A percentile compares a stretch with the other conserved stretches of the same genome.
phyloP scores from a whole-genome alignment of 805 yeast species.

The Wickerhamiella sergipiensis region DNA sequence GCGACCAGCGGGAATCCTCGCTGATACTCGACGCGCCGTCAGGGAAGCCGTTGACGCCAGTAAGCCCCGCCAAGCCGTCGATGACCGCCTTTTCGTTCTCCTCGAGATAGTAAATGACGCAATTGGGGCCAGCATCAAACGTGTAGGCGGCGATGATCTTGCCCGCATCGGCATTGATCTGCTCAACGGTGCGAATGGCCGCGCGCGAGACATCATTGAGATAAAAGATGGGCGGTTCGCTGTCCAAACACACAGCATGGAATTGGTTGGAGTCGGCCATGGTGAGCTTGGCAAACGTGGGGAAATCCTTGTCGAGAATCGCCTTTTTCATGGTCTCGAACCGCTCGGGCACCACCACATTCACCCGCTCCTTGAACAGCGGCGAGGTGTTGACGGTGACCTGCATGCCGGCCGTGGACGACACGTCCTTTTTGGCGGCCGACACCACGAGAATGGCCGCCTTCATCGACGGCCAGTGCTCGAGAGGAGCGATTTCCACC shows the following conservation, averaged over 20 bases:
- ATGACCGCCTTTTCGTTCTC: constrained; percentile 62
- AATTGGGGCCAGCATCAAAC: constrained; percentile 98
- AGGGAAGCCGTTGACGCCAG: constrained; percentile 51
- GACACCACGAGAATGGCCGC: constrained; percentile 88
- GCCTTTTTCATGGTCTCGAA: constrained; percentile 70
- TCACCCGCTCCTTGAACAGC: constrained; percentile 66
- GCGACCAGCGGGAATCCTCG: constrained; percentile 27
- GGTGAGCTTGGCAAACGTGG: constrained; percentile 73
- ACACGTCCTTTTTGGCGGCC: constrained; percentile 86
- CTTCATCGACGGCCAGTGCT: constrained; percentile 86
- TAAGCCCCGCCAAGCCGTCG: constrained; percentile 45
- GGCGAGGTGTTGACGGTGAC: constrained; percentile 81
- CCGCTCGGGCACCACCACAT: constrained; percentile 73
- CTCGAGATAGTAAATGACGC: constrained; percentile 79
- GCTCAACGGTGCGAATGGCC: constrained; percentile 64
- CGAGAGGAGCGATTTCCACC: constrained; percentile 71
- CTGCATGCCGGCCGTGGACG: constrained; percentile 96
- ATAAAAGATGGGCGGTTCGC: constrained; percentile 90
- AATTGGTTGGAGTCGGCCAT: constrained; percentile 95
- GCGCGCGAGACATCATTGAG: constrained; percentile 81
- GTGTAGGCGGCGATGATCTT: constrained; percentile 81
- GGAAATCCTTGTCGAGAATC: constrained; percentile 61
- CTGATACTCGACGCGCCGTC: constrained; percentile 21
- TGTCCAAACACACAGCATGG: constrained; percentile 95
- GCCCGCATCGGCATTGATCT: constrained; percentile 55